Conservation (phyloP, 2,329 filamentous ascomycete genomes). For the Aspergillus ruber region DNA sequence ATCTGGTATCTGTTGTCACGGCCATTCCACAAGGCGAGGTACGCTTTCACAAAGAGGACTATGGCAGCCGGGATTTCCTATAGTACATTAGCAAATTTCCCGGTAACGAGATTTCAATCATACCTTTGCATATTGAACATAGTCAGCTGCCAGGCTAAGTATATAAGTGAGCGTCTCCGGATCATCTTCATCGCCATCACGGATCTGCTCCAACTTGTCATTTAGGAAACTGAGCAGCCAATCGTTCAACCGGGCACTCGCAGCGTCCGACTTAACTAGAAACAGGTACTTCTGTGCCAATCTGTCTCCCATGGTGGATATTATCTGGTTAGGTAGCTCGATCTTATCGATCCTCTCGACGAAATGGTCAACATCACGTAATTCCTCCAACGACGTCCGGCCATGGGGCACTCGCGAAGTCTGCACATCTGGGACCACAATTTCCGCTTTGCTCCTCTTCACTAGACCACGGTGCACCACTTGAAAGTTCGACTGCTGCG, state of each 20-base stretch:
- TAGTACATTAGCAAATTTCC: conserved; percentile 2
- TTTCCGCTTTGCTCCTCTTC: conserved; percentile 46
- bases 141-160: conserved; percentile 26
- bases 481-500: conserved; percentile 54
- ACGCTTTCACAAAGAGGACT: conserved; percentile 38
- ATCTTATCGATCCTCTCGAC: conserved; percentile 69
- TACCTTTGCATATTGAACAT: conserved; percentile 36
- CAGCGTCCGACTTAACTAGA: conserved; percentile 53
- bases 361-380: conserved; percentile 64
- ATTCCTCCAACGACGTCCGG: conserved; percentile 60
- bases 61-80: conserved; percentile 30
- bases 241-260: conserved; percentile 34
- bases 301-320: conserved; percentile 68
- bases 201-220: conserved; percentile 29
- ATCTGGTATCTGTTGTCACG: conserved; percentile 44
- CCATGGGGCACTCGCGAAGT: conserved; percentile 65
- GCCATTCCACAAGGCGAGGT: conserved; percentile 60
- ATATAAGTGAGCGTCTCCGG: conserved; percentile 31
- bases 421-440: conserved; percentile 61
- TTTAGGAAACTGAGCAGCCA: conserved; percentile 35
- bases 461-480: conserved; percentile 50
- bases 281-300: conserved; percentile 70
- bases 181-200: conserved; percentile 43
- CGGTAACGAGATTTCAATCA: not conserved
- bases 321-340: conserved; percentile 73